Base-by-base conservation (phyloP, 169 alveolate species). In the Cryptosporidium muris region DNA sequence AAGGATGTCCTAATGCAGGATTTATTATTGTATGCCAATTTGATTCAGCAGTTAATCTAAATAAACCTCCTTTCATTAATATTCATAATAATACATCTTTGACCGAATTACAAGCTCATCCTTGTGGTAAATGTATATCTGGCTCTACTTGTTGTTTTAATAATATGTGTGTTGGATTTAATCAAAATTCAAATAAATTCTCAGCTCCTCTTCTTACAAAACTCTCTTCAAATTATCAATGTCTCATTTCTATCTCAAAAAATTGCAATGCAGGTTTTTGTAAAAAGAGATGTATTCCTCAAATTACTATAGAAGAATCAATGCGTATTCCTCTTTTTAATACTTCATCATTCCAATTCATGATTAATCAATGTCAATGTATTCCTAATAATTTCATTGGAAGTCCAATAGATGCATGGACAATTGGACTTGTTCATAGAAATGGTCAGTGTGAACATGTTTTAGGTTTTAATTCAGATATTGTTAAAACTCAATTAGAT, bases 1-100 rank as follows among this genome's bases (percentile, higher is more conserved):
- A 74, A 38, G 85, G 85, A 8, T 74, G 85, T 58, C 85, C 85
- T 43, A 74, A 74, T 16, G 66, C 85, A 36, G 85, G 85, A 16
- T 74, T 74, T 45, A 68, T 74, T 58, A 68, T 74, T 4, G 85
- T 74, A 16, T 74, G 85, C 49, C 85, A 74, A 60, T 74, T 74
- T 60, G 85, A 74, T 14, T 74, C 85, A 45, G 74, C 64, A 34
- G 74, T 74, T 6, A 54, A 74, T 48, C 45, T 74, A 49, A 74
- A 58, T 54, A 74, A 45, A n/a, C 60, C 54, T 60, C 85, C 85
- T 4, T 74, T 58, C 45, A 40, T 45, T 3, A 56, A 40, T 40
- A 74, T 74, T 8, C 43, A 54, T 6, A 49, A 51, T 0, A 43
- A 74, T 38, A 38, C 37, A n/a, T 43, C 63, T 16, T 14, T 40